Percentiles rank a stretch among this genome's conserved stretches.
Evolutionary conservation across 2,329 filamentous ascomycete species (phyloP).

Genomic region (Podosphaera leucotricha): DNA sequence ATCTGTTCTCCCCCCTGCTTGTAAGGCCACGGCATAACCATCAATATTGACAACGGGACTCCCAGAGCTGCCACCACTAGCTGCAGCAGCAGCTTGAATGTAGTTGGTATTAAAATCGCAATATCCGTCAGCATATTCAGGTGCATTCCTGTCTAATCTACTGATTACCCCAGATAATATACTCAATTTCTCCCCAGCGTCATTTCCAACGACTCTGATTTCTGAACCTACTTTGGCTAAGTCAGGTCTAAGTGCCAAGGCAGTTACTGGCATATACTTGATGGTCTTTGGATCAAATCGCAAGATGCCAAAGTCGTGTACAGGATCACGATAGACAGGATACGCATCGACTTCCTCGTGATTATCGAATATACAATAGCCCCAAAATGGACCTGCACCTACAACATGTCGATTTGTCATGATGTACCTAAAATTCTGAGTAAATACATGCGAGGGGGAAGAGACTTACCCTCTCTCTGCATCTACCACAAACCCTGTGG

Average conservation of each 20-base stretch:
- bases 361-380: conserved; percentile 95
- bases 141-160: conserved; percentile 83
- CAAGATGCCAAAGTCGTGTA: conserved; percentile 94
- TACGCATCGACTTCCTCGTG: conserved; percentile 92
- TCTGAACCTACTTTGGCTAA: conserved; percentile 77
- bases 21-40: conserved; percentile 72
- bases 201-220: conserved; percentile 93
- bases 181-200: conserved; percentile 94
- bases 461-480: conserved; percentile 47
- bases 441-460: not conserved
- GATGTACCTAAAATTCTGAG: conserved; percentile 33
- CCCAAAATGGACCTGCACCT: conserved; percentile 88
- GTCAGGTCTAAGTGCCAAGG: conserved; percentile 61
- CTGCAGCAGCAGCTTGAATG: conserved; percentile 91
- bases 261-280: conserved; percentile 83
- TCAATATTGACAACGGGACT: conserved; percentile 94
- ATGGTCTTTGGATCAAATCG: conserved; percentile 89
- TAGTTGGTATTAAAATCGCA: conserved; percentile 94
- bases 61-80: conserved; percentile 92
- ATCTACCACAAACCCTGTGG: conserved; percentile 93
- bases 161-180: conserved; percentile 96
- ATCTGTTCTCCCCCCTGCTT: conserved; percentile 82
- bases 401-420: conserved; percentile 84
- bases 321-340: conserved; percentile 90
- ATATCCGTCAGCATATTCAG: conserved; percentile 93